Evolutionary conservation across 1,284 basidiomycete species (phyloP).

Genomic region (Moniliella sp.): DNA sequence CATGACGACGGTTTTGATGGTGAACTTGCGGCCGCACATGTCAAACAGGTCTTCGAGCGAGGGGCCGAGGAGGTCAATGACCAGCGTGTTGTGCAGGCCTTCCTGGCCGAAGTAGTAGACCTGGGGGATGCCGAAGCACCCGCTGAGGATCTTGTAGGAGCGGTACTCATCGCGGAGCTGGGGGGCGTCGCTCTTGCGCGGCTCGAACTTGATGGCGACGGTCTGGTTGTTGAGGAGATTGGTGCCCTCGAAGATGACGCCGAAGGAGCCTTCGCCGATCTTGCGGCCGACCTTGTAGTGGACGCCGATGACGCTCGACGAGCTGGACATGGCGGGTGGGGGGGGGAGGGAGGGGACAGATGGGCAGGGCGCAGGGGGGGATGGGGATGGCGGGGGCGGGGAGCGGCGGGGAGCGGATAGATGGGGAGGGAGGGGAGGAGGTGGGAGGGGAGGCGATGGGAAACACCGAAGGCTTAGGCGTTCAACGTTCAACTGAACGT

Average conservation of each 20-base stretch:
- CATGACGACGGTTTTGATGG: conserved; percentile 2
- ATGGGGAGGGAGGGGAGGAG: no score
- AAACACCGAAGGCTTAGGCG: no score
- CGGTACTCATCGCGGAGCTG: conserved; percentile 2
- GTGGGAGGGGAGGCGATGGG: no score
- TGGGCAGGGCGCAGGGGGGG: no score
- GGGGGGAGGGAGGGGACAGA: neutral
- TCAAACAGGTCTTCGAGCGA: conserved; percentile 2
- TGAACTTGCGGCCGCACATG: conserved; percentile 1
- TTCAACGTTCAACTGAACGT: no score
- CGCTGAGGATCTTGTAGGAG: conserved; percentile 1
- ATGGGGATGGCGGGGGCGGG: no score
- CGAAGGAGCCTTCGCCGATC: conserved; percentile 65
- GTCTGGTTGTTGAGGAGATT: conserved; percentile 1
- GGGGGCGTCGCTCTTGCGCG: conserved; percentile 1
- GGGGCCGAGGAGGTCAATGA: conserved; percentile 2
- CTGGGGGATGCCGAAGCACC: conserved; percentile 1
- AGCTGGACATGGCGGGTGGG: conserved; percentile 5
- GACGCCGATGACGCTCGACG: conserved; percentile 2
- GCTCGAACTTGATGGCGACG: conserved; percentile 2
- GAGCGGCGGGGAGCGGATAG: no score
- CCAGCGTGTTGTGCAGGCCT: conserved; percentile 2
- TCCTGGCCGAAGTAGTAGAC: conserved; percentile 2
- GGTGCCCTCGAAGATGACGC: conserved; percentile 44
- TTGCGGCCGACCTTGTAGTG: conserved; percentile 50